A percentile compares a stretch with the other conserved stretches of the same genome.
Conservation (phyloP, 2,329 filamentous ascomycete species). For the Mycosphaerella sp. region DNA sequence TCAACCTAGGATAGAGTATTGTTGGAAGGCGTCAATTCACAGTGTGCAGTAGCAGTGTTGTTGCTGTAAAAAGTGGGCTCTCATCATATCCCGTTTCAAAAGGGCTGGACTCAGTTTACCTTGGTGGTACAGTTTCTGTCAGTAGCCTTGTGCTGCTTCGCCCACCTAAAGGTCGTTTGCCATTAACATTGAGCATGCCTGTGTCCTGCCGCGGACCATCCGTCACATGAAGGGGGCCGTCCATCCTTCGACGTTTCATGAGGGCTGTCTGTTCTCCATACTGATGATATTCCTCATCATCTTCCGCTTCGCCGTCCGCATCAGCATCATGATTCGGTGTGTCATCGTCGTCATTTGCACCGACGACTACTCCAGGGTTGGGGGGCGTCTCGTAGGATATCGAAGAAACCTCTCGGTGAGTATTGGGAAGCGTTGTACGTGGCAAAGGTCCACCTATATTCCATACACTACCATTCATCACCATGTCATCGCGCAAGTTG, state of each 20-base stretch:
- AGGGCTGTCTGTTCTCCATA: slow-evolving; percentile 16
- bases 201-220: neutral
- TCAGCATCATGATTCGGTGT: slow-evolving; percentile 16
- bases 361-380: slow-evolving; percentile 26
- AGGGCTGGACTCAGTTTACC: neutral
- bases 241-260: slow-evolving; percentile 13
- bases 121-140: slow-evolving; percentile 1
- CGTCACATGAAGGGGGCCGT: neutral
- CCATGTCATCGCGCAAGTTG: slow-evolving; percentile 21
- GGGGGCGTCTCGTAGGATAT: slow-evolving; percentile 29
- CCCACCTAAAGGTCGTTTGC: slow-evolving; percentile 4
- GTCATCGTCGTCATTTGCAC: slow-evolving; percentile 21
- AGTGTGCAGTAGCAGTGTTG: neutral
- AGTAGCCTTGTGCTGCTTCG: neutral
- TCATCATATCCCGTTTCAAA: too few relatives aligned
- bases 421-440: slow-evolving; percentile 6
- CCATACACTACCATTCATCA: slow-evolving; percentile 28
- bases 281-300: slow-evolving; percentile 10
- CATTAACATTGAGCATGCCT: neutral
- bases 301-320: slow-evolving; percentile 21
- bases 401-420: slow-evolving; percentile 6
- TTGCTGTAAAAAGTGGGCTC: neutral
- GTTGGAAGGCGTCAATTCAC: neutral
- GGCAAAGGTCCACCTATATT: slow-evolving; percentile 26
- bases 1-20: neutral